Evolutionary conservation across 805 yeast genomes (phyloP).

Genomic region (Cyberlindnera euphorbiiphila): DNA sequence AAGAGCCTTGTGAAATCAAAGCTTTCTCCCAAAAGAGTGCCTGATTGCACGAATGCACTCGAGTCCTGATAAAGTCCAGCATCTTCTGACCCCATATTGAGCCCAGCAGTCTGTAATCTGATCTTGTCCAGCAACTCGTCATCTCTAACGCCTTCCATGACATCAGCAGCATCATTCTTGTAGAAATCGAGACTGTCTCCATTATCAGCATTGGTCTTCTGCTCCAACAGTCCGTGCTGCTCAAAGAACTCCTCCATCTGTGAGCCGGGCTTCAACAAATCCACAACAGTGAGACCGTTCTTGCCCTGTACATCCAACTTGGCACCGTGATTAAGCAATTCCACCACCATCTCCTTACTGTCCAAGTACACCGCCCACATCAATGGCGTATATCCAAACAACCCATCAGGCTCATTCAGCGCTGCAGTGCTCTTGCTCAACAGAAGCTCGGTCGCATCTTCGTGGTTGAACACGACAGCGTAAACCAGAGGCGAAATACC

Average conservation of each 20-base stretch:
- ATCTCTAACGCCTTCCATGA: slow-evolving; percentile 12
- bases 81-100: slow-evolving; percentile 19
- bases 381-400: slow-evolving; percentile 59
- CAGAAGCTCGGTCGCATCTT: slow-evolving; percentile 39
- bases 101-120: slow-evolving; percentile 37
- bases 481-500: slow-evolving; percentile 48
- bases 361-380: slow-evolving; percentile 84
- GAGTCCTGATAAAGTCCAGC: slow-evolving; percentile 25
- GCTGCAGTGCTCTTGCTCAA: slow-evolving; percentile 12
- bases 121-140: slow-evolving; percentile 32
- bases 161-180: slow-evolving; percentile 8
- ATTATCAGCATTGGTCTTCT: background rate
- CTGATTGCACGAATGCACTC: slow-evolving; percentile 15
- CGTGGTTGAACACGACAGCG: slow-evolving; percentile 51
- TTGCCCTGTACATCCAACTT: slow-evolving; percentile 42
- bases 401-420: slow-evolving; percentile 35
- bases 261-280: slow-evolving; percentile 52
- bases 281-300: slow-evolving; percentile 48
- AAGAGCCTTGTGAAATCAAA: slow-evolving; percentile 56
- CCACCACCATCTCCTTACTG: slow-evolving; percentile 49
- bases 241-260: slow-evolving; percentile 56
- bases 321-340: slow-evolving; percentile 60
- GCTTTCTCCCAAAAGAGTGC: slow-evolving; percentile 24
- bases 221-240: slow-evolving; percentile 42
- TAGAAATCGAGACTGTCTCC: slow-evolving; percentile 16